Percentiles rank a stretch among this genome's conserved stretches.
These are phyloP conservation scores for Phytophthora constricta DNA, from an alignment of 352 stramenopile species.

Conservation along the genomic window DNA sequence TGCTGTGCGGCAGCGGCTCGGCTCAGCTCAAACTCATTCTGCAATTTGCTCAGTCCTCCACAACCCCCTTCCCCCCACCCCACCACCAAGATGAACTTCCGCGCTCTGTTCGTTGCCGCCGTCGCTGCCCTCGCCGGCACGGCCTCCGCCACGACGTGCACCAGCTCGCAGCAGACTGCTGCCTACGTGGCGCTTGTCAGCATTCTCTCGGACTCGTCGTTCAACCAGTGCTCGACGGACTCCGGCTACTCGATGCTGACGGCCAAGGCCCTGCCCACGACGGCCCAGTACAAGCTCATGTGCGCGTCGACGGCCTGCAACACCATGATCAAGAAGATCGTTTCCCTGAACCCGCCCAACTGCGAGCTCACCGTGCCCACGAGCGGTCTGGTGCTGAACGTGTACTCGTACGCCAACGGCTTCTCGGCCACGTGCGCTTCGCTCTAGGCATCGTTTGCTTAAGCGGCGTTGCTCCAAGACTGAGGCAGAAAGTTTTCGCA, in stretches of 20 bases:
- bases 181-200: constrained; percentile 28
- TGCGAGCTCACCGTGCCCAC: constrained; percentile 39
- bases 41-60: constrained; percentile 14
- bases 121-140: constrained; percentile 22
- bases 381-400: constrained; percentile 36
- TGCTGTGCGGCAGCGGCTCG: background rate
- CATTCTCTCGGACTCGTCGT: constrained; percentile 25
- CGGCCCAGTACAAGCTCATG: constrained; percentile 28
- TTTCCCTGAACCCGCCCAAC: constrained; percentile 34
- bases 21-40: constrained; percentile 6
- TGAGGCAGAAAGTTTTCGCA: background rate
- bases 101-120: constrained; percentile 26
- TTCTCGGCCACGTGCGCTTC: constrained; percentile 17
- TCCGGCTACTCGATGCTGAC: constrained; percentile 36
- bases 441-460: no score
- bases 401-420: constrained; percentile 34
- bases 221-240: constrained; percentile 29
- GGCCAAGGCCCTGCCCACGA: constrained; percentile 28
- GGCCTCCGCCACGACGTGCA: constrained; percentile 24
- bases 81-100: constrained; percentile 30
- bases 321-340: constrained; percentile 29
- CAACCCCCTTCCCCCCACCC: constrained; percentile 5
- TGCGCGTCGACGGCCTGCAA: constrained; percentile 34
- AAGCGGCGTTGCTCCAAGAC: background rate
- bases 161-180: constrained; percentile 24